Evolutionary conservation across 768 basidiomycete genomes (phyloP), one percentile per base, ranked within the genome.

Genomic region (Dioszegia crocea): DNA sequence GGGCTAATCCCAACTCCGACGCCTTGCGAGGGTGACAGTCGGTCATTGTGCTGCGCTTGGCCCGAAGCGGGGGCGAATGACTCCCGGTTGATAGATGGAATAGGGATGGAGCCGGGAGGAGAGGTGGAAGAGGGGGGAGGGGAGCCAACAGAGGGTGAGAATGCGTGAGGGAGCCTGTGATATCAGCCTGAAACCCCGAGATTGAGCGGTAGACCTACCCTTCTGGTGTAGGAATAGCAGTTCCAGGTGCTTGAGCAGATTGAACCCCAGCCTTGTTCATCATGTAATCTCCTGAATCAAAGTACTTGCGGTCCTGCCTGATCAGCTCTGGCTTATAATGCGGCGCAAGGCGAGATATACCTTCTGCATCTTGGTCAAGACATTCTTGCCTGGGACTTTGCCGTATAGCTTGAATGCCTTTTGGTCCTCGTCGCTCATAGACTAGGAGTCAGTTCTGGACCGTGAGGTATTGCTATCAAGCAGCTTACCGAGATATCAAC

Each of bases 201-300:
- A 24, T 2, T 23, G 36, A 26, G 53, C 17, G 48, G 56, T 45
- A 49, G 53, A 80, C 89, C 62, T 73, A 94, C 92, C 89, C 90
- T 79, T 97, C 90, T 27, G 96, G 93, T 77, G 89, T 92, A n/a
- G 96, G 94, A 65, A 97, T 97, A 33, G 91, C 89, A 9, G 93
- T 98, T 27, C 96, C 96, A 56, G 97, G 91, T 2, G 85, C 82
- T 63, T 83, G 88, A 76, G 90, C 89, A 47, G 89, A 86, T n/a
- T 87, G 82, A 46, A 88, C 86, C 26, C 96, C 81, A 2, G 96
- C 96, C 78, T 98, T 97, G 50, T 91, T 91, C 65, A 99, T 82
- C 29, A 93, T 93, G 73, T 98, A 98, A 77, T 99, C 96, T 58
- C 96, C 96, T 56, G 94, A 98, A 79, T 98, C 96, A 77, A 99